Conservation (phyloP, 306 rosid species). For the Vachellia collinsii region DNA sequence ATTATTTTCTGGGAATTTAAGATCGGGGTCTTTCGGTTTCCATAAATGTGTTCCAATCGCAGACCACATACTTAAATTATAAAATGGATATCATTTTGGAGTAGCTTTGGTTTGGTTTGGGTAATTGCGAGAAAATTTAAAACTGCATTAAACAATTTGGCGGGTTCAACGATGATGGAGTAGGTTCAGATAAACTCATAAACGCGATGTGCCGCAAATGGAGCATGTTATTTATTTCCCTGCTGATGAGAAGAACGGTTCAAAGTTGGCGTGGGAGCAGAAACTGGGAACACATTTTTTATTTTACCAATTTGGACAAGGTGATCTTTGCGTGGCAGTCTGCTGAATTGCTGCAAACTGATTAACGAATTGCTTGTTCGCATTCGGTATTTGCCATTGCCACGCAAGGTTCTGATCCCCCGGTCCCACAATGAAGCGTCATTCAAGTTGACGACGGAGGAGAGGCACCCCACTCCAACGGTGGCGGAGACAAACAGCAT, state of each 20-base stretch:
- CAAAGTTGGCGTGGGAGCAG: not conserved
- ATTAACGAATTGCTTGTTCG: not conserved
- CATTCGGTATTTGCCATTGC: not conserved
- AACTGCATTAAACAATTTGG: not conserved
- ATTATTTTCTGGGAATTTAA: slow-evolving; percentile 4
- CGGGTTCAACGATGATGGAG: not conserved
- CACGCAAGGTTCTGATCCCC: not conserved
- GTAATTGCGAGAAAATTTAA: not conserved
- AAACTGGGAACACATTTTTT: not conserved
- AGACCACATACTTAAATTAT: not conserved
- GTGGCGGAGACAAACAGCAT: not conserved
- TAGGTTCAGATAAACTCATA: not conserved
- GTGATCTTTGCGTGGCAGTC: not conserved
- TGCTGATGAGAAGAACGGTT: not conserved
- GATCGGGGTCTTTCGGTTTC: not conserved
- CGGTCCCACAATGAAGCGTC: not conserved
- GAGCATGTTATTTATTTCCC: not conserved
- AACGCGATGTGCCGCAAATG: not conserved
- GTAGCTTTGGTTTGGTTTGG: not conserved
- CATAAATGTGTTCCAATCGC: not conserved
- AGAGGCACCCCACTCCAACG: not conserved
- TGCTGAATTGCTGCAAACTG: not conserved
- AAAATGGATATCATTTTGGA: not conserved
- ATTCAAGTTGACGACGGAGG: not conserved
- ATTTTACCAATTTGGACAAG: no score